Percentiles rank a stretch among this genome's conserved stretches.
Conservation (phyloP, 2,329 filamentous ascomycete species). For the Ophiostoma novo-ulmi region DNA sequence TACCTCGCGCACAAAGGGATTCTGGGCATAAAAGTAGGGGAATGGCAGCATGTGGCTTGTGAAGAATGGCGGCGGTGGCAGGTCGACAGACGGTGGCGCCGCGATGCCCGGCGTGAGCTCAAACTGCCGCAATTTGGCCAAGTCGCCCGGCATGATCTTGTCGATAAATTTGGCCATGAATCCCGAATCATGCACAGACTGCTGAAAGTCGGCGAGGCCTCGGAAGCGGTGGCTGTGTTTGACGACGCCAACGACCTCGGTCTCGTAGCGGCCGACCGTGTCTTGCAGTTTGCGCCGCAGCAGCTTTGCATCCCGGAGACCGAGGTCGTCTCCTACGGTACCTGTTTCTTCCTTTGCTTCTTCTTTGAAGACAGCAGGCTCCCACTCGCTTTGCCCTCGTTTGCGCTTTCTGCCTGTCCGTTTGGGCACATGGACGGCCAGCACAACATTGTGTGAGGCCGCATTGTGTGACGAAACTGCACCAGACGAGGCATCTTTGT, state of each 20-base stretch:
- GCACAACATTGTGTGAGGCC: conserved; percentile 72
- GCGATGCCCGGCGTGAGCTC: conserved; percentile 60
- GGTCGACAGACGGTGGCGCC: conserved; percentile 55
- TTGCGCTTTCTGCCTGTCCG: conserved; percentile 82
- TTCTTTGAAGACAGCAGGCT: conserved; percentile 43
- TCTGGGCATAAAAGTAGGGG: conserved; percentile 79
- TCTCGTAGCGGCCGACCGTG: conserved; percentile 60
- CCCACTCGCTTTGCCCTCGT: conserved; percentile 51
- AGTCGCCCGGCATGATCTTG: conserved; percentile 64
- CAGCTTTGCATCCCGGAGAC: conserved; percentile 46
- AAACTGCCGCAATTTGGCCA: conserved; percentile 55
- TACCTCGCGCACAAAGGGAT: conserved; percentile 65
- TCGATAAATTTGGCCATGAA: conserved; percentile 69
- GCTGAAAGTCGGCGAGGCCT: conserved; percentile 80
- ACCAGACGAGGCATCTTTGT: conserved; percentile 71
- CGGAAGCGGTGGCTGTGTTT: conserved; percentile 82
- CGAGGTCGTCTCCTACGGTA: conserved; percentile 17
- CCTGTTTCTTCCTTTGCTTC: neutral
- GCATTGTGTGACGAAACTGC: conserved; percentile 73
- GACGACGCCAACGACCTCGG: conserved; percentile 67
- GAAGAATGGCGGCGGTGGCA: conserved; percentile 75
- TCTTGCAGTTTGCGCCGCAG: conserved; percentile 64
- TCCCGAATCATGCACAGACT: conserved; percentile 60
- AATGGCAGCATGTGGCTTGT: conserved; percentile 70
- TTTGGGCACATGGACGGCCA: conserved; percentile 82